Conservation (phyloP, 192 early-diverging fungal species). For the Piromyces sp. region DNA sequence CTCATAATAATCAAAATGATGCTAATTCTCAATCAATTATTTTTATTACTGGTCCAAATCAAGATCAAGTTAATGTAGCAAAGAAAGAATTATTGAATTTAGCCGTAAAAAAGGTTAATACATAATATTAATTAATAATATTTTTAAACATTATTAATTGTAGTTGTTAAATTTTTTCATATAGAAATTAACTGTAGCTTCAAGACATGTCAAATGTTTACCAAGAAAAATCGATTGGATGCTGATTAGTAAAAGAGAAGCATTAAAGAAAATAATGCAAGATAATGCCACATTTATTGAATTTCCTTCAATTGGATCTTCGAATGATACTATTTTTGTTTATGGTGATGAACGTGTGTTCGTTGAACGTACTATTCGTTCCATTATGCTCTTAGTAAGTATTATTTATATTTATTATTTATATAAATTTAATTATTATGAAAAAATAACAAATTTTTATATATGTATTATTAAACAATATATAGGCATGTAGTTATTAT, state of each 20-base stretch:
- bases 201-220: conserved; percentile 25
- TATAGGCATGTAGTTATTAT: neutral
- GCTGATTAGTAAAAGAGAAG: conserved; percentile 36
- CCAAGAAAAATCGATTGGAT: conserved; percentile 71
- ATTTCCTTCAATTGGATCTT: conserved; percentile 43
- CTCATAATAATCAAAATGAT: conserved; percentile 18
- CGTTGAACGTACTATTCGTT: conserved; percentile 50
- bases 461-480: too few species aligned
- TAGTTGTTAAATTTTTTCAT: too few species aligned
- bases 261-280: conserved; percentile 47
- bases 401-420: too few species aligned
- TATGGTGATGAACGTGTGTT: conserved; percentile 49
- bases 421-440: too few species aligned
- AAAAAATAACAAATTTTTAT: too few species aligned
- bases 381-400: conserved; percentile 49
- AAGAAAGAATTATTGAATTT: conserved; percentile 17
- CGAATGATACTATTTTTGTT: conserved; percentile 27
- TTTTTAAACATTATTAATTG: too few species aligned
- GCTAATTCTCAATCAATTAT: conserved; percentile 9
- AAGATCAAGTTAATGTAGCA: conserved; percentile 25
- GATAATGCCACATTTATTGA: conserved; percentile 54
- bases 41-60: conserved; percentile 47
- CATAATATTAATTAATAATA: conserved; percentile 3
- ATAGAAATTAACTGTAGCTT: conserved; percentile 6
- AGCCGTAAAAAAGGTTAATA: conserved; percentile 10